These are phyloP conservation scores for Trichophyton schoenleinii DNA, from an alignment of 2,329 filamentous ascomycete genomes.

Conservation along the genomic window DNA sequence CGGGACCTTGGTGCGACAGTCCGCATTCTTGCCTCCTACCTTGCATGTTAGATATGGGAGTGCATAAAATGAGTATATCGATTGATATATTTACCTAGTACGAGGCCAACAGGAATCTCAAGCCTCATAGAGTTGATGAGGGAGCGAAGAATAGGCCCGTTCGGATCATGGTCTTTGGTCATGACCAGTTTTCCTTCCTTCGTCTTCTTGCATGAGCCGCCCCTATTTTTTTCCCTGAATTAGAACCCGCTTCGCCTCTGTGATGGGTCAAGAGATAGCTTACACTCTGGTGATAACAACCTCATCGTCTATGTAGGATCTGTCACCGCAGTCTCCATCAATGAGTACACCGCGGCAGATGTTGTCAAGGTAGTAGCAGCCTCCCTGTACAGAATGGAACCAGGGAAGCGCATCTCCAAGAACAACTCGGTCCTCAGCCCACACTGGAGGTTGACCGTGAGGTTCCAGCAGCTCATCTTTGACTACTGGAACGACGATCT, in stretches of 20 bases:
- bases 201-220: constrained; percentile 6
- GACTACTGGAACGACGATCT: background rate
- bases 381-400: constrained; percentile 50
- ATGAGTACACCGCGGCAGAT: constrained; percentile 48
- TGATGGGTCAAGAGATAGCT: constrained; percentile 18
- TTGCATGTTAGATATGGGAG: constrained; percentile 15
- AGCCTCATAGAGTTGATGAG: constrained; percentile 37
- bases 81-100: constrained; percentile 36
- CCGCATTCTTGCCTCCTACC: constrained; percentile 39
- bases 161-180: constrained; percentile 34
- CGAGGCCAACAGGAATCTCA: constrained; percentile 42
- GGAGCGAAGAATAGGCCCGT: constrained; percentile 26
- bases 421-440: constrained; percentile 46
- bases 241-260: background rate
- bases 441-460: constrained; percentile 38
- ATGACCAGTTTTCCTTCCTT: constrained; percentile 29
- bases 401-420: constrained; percentile 53
- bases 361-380: constrained; percentile 40
- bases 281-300: constrained; percentile 53
- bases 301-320: constrained; percentile 49
- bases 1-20: constrained; percentile 39
- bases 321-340: constrained; percentile 41
- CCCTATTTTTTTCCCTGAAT: background rate
- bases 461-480: constrained; percentile 6
- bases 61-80: background rate